Percentiles rank a stretch among this genome's conserved stretches.
phyloP scores from a whole-genome alignment of 768 basidiomycete genomes.

The Saitozyma podzolica region DNA sequence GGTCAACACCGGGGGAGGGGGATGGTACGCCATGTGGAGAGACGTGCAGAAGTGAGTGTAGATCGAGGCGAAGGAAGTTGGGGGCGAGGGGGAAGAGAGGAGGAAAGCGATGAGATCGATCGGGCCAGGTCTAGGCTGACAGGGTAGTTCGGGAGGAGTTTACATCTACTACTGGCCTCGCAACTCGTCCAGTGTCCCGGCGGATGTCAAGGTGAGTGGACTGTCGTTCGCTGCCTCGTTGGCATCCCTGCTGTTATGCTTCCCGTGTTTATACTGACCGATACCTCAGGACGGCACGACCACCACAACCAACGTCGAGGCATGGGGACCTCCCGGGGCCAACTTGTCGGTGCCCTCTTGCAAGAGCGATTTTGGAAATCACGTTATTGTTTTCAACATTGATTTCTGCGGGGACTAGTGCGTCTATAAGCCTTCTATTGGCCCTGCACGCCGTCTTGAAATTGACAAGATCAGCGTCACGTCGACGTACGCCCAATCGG shows the following conservation, averaged over 20 bases:
- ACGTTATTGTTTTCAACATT: conserved; percentile 59
- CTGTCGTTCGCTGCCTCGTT: conserved; percentile 55
- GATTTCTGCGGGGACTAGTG: conserved; percentile 49
- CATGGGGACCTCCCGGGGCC: conserved; percentile 45
- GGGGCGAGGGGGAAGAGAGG: too few species aligned
- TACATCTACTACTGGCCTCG: conserved; percentile 67
- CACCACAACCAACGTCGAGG: conserved; percentile 31
- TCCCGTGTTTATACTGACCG: conserved; percentile 17
- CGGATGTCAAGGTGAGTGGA: conserved; percentile 54
- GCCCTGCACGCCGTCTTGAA: too few species aligned
- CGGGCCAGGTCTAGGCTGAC: conserved; percentile 1
- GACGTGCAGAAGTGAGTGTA: conserved; percentile 40
- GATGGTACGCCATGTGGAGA: conserved; percentile 59
- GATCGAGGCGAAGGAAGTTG: background rate
- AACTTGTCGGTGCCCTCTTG: conserved; percentile 48
- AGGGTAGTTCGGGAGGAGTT: conserved; percentile 55
- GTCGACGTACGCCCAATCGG: conserved; percentile 31
- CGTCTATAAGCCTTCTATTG: conserved; percentile 3
- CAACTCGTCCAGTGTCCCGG: conserved; percentile 56
- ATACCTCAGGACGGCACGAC: conserved; percentile 30
- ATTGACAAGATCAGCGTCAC: conserved; percentile 22
- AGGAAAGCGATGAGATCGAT: background rate
- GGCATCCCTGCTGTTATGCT: background rate
- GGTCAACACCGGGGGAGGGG: conserved; percentile 57
- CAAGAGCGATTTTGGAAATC: conserved; percentile 45